phyloP scores from a whole-genome alignment of 257 asterid species.

The Solanum paucissectum region DNA sequence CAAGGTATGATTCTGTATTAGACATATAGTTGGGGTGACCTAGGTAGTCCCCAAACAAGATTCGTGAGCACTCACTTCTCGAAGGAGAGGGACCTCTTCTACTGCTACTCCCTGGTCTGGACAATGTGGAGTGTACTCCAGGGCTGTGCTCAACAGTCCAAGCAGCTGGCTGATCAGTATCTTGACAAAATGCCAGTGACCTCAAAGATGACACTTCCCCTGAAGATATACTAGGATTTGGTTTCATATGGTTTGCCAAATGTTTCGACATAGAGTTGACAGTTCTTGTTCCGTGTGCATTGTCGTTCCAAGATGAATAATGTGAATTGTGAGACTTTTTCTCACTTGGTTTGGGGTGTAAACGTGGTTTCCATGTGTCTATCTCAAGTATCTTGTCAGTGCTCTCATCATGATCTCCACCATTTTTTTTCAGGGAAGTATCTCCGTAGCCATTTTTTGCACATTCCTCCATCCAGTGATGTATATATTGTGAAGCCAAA shows the following conservation, averaged over 20 bases:
- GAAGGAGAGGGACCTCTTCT: constrained; percentile 51
- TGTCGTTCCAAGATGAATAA: constrained; percentile 39
- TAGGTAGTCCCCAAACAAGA: constrained; percentile 45
- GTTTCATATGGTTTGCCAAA: constrained; percentile 37
- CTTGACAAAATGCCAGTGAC: constrained; percentile 30
- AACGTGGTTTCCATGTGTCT: constrained; percentile 76
- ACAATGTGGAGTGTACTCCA: constrained; percentile 37
- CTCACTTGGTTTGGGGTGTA: constrained; percentile 21
- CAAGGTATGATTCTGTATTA: constrained; percentile 64
- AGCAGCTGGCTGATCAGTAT: constrained; percentile 23
- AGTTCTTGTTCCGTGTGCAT: constrained; percentile 23
- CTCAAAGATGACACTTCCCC: constrained; percentile 49
- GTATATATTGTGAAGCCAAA: constrained; percentile 49
- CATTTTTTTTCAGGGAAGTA: constrained; percentile 1
- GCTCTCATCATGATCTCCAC: constrained; percentile 40
- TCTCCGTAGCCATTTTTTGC: constrained; percentile 26
- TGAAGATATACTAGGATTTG: constrained; percentile 69
- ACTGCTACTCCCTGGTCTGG: constrained; percentile 44
- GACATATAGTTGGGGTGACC: constrained; percentile 82
- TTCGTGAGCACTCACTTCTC: constrained; percentile 57
- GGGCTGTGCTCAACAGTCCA: constrained; percentile 62
- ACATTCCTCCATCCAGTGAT: constrained; percentile 78
- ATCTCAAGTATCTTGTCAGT: constrained; percentile 78
- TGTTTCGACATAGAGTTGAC: constrained; percentile 23
- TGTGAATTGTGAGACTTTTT: constrained; percentile 26